Conservation (phyloP, 306 rosid genomes). For the Mimosa pudica region DNA sequence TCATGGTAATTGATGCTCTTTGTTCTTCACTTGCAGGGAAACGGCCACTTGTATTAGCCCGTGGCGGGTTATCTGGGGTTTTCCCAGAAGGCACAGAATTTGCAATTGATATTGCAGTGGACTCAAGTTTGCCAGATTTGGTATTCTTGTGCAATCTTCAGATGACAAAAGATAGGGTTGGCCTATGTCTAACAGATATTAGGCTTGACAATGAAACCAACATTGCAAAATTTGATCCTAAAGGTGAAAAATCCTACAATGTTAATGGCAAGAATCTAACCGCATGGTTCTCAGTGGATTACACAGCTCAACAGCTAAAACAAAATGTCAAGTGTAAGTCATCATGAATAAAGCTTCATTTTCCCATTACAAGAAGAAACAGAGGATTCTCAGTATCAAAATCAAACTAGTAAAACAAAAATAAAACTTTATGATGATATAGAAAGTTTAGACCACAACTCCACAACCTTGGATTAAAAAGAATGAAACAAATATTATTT, state of each 20-base stretch:
- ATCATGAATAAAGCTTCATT: constrained; percentile 14
- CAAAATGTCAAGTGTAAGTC: constrained; percentile 54
- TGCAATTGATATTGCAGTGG: constrained; percentile 42
- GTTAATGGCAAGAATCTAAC: constrained; percentile 51
- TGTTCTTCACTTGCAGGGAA: constrained; percentile 52
- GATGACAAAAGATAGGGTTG: constrained; percentile 67
- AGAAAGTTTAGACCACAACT: not conserved
- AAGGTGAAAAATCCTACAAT: constrained; percentile 38
- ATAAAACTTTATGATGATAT: not conserved
- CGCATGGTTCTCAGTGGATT: constrained; percentile 79
- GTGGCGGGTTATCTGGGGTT: constrained; percentile 81
- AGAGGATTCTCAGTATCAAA: not conserved
- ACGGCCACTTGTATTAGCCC: constrained; percentile 64
- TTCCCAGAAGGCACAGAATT: constrained; percentile 66
- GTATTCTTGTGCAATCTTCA: constrained; percentile 70
- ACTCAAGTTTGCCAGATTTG: constrained; percentile 36
- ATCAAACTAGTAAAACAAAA: not conserved
- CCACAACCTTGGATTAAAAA: not conserved
- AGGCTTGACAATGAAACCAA: constrained; percentile 67
- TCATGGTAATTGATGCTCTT: not conserved
- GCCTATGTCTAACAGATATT: constrained; percentile 61
- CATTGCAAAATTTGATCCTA: constrained; percentile 46
- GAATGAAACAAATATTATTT: not conserved
- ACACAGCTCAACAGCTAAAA: constrained; percentile 27
- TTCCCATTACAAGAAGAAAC: constrained; percentile 9